These are phyloP conservation scores for Ogataea angusta DNA, from an alignment of 805 yeast genomes.

Conservation along the genomic window DNA sequence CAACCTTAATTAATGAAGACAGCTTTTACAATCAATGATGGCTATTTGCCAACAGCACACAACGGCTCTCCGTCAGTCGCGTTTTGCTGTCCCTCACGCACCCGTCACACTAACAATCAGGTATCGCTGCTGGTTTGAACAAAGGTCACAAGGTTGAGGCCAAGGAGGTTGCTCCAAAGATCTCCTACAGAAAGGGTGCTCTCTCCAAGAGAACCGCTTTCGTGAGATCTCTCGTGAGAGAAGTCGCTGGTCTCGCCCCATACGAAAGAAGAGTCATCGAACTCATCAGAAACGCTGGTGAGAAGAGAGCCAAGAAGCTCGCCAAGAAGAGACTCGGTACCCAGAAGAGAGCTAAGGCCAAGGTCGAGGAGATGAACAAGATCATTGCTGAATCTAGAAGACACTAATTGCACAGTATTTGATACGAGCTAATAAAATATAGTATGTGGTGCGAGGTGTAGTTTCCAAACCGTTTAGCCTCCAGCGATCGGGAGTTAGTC, in stretches of 20 bases:
- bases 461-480: neutral
- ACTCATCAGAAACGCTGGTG: conserved; percentile 99
- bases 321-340: conserved; percentile 99
- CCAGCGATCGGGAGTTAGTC: neutral
- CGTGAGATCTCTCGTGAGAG: conserved; percentile 93
- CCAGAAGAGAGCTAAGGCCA: conserved; percentile 98
- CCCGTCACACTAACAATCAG: conserved; percentile 34
- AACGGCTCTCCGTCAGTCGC: no score
- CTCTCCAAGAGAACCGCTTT: conserved; percentile 92
- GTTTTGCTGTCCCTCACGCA: neutral
- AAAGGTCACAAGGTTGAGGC: conserved; percentile 96
- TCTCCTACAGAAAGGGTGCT: conserved; percentile 96
- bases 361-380: conserved; percentile 97
- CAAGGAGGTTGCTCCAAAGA: conserved; percentile 80
- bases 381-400: conserved; percentile 97
- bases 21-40: neutral
- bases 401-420: conserved; percentile 49
- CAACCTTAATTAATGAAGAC: neutral
- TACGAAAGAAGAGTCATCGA: conserved; percentile 99
- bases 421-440: conserved; percentile 8
- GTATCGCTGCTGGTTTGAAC: conserved; percentile 98
- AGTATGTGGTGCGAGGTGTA: conserved; percentile 12
- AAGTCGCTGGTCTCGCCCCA: conserved; percentile 99
- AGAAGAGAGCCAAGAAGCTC: conserved; percentile 99
- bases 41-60: no score